Evolutionary conservation across 176 grass and related monocot species (phyloP).

Genomic region (Phyllostachys edulis): DNA sequence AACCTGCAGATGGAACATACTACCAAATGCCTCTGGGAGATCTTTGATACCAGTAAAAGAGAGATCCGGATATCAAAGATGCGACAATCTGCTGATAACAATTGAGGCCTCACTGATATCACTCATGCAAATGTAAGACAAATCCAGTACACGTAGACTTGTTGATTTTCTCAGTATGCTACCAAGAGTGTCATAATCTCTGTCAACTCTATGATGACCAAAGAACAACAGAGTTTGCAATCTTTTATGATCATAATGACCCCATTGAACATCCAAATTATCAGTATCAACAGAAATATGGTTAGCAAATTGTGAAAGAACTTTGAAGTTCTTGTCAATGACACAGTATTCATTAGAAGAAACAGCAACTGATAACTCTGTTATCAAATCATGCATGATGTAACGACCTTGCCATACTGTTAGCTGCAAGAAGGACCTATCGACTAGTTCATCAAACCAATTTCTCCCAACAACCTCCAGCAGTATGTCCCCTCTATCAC

Average conservation of each 20-base stretch:
- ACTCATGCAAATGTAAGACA: conserved; percentile 16
- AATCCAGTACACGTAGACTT: conserved; percentile 30
- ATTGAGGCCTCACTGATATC: background rate
- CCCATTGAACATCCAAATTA: background rate
- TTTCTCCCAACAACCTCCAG: background rate
- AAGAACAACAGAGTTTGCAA: background rate
- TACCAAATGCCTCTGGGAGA: conserved; percentile 8
- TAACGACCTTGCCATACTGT: background rate
- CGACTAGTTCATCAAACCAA: conserved; percentile 2
- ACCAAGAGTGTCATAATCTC: background rate
- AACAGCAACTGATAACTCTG: conserved; percentile 8
- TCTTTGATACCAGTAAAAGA: conserved; percentile 15
- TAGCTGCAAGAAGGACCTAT: conserved; percentile 1
- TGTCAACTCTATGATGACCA: background rate
- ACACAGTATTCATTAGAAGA: conserved; percentile 17
- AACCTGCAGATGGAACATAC: conserved; percentile 22
- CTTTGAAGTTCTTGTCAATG: background rate
- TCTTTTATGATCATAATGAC: background rate
- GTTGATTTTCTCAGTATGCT: background rate
- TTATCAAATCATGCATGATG: conserved; percentile 19
- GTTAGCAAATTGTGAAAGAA: background rate
- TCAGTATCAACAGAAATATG: background rate
- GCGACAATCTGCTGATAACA: background rate
- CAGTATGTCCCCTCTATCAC: background rate
- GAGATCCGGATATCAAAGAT: conserved; percentile 32